phyloP scores from a whole-genome alignment of 805 yeast species.

The Candida boleticola region DNA sequence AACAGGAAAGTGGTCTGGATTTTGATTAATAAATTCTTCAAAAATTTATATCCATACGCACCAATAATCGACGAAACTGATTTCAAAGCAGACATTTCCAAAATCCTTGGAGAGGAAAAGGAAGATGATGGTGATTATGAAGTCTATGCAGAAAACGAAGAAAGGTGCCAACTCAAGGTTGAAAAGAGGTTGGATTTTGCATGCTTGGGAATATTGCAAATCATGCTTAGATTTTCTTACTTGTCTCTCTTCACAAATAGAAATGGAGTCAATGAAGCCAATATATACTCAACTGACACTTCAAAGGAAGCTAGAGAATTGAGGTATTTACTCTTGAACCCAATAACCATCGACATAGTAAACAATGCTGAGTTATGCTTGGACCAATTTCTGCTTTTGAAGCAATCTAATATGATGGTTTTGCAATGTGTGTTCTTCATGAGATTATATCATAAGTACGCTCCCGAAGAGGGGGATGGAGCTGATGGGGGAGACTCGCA shows the following conservation, averaged over 20 bases:
- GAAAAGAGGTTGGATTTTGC: conserved; percentile 35
- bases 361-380: conserved; percentile 35
- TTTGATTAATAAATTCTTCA: conserved; percentile 58
- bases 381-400: conserved; percentile 30
- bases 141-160: conserved; percentile 10
- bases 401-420: conserved; percentile 45
- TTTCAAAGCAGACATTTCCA: conserved; percentile 41
- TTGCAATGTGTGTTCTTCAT: conserved; percentile 54
- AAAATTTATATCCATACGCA: conserved; percentile 57
- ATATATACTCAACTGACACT: conserved; percentile 22
- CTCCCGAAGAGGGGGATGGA: conserved; percentile 60
- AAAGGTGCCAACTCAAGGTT: conserved; percentile 16
- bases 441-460: conserved; percentile 48
- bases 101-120: conserved; percentile 44
- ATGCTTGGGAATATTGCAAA: conserved; percentile 29
- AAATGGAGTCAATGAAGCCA: conserved; percentile 25
- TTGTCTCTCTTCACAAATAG: conserved; percentile 38
- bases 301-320: conserved; percentile 20
- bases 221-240: conserved; percentile 35
- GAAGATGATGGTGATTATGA: conserved; percentile 1
- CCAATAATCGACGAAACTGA: conserved; percentile 64
- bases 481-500: conserved; percentile 61
- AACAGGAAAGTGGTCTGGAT: conserved; percentile 53
- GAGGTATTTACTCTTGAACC: conserved; percentile 27
- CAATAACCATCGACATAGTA: conserved; percentile 28